phyloP scores from a whole-genome alignment of 164 flowering plant genomes.

The Aristolochia contorta region DNA sequence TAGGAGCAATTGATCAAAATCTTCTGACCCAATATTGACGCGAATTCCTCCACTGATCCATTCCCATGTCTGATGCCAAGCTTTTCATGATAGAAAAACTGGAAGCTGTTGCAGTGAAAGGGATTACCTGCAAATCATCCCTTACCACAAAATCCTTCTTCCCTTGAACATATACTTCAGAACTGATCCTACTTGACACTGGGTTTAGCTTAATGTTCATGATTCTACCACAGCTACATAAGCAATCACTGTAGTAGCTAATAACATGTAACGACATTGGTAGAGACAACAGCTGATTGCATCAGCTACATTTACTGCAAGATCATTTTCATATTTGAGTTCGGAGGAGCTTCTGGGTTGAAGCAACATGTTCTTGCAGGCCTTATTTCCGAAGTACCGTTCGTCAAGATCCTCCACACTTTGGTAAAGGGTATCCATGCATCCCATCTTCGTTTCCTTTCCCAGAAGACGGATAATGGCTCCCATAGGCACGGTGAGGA shows the following conservation, averaged over 20 bases:
- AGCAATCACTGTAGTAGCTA: background rate
- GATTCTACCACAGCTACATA: background rate
- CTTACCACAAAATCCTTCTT: background rate
- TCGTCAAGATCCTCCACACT: conserved; percentile 5
- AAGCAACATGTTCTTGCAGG: conserved; percentile 3
- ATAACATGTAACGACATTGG: background rate
- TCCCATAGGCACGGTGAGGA: conserved; percentile 7
- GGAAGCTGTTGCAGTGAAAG: no score
- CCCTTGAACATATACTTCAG: conserved; percentile 9
- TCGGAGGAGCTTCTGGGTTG: background rate
- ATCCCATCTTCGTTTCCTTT: background rate
- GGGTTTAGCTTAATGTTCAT: background rate
- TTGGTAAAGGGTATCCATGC: conserved; percentile 4
- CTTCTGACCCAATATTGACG: background rate
- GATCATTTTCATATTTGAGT: background rate
- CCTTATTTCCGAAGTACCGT: background rate
- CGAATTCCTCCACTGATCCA: background rate
- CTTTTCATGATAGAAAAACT: background rate
- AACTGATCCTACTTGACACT: no score
- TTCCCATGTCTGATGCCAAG: background rate
- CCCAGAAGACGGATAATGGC: background rate
- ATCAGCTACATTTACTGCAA: background rate
- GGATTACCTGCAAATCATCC: conserved; percentile 8
- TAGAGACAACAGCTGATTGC: background rate
- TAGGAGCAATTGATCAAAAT: background rate